Conservation (phyloP, 768 basidiomycete species). For the Tylopilus balloui region DNA sequence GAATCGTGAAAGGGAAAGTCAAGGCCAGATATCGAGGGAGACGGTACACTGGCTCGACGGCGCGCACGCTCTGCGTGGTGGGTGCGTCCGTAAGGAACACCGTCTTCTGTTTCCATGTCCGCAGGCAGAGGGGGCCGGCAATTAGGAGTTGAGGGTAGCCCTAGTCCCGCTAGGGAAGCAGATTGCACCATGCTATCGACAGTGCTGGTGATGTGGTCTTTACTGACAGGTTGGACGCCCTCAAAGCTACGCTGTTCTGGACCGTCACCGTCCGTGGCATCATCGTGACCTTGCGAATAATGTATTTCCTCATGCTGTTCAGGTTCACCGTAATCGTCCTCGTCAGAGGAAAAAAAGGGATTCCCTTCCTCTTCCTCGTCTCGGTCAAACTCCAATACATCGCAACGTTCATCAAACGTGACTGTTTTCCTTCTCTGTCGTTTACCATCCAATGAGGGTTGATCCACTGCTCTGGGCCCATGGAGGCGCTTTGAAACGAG, state of each 20-base stretch:
- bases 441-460: conserved; percentile 27
- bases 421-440: conserved; percentile 71
- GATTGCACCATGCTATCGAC: conserved; percentile 64
- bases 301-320: conserved; percentile 8
- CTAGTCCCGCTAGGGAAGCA: conserved; percentile 20
- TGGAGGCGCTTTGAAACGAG: conserved; percentile 70
- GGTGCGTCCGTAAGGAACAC: conserved; percentile 57
- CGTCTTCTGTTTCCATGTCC: conserved; percentile 57
- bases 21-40: conserved; percentile 31
- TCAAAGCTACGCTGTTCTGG: conserved; percentile 34
- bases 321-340: conserved; percentile 27
- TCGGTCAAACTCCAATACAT: conserved; percentile 76
- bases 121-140: conserved; percentile 42
- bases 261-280: not conserved
- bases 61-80: conserved; percentile 55
- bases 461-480: conserved; percentile 62
- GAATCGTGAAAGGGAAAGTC: conserved; percentile 35
- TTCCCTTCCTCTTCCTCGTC: conserved; percentile 56
- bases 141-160: conserved; percentile 31
- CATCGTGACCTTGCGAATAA: conserved; percentile 11
- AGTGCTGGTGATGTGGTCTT: conserved; percentile 56
- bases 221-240: conserved; percentile 41
- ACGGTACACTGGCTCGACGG: conserved; percentile 30
- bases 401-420: conserved; percentile 73
- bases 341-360: conserved; percentile 41